Evolutionary conservation across 345 rosid species (phyloP).

Genomic region (Trapa incisa): DNA sequence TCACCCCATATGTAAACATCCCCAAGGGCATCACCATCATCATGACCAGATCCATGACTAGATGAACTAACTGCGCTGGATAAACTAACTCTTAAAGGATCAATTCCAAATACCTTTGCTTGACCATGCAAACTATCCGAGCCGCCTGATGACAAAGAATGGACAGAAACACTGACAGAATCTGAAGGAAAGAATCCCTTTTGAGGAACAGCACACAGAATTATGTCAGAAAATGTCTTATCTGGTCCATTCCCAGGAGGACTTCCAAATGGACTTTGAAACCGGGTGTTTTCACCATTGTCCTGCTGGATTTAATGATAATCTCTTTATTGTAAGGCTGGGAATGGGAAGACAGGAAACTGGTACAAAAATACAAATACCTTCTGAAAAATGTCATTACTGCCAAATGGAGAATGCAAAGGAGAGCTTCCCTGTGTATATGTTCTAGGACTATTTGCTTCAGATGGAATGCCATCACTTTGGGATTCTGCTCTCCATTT

Average conservation of each 20-base stretch:
- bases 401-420: constrained; percentile 66
- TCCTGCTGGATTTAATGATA: constrained; percentile 40
- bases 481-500: constrained; percentile 61
- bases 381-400: constrained; percentile 83
- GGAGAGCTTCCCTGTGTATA: constrained; percentile 92
- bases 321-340: constrained; percentile 2
- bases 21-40: constrained; percentile 69
- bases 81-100: constrained; percentile 89
- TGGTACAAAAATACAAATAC: constrained; percentile 23
- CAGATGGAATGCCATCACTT: constrained; percentile 66
- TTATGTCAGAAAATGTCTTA: constrained; percentile 75
- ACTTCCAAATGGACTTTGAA: constrained; percentile 88
- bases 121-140: constrained; percentile 85
- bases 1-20: constrained; percentile 80
- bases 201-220: constrained; percentile 69
- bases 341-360: constrained; percentile 3
- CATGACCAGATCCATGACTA: constrained; percentile 81
- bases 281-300: constrained; percentile 52
- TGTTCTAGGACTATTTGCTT: constrained; percentile 78
- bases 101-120: constrained; percentile 57
- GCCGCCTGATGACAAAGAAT: constrained; percentile 94
- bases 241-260: constrained; percentile 89
- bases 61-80: constrained; percentile 89
- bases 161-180: constrained; percentile 71
- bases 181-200: constrained; percentile 76